Percentiles rank a stretch among this genome's conserved stretches.
These are phyloP conservation scores for Peronospora tabacina DNA, from an alignment of 352 stramenopile species.

Conservation along the genomic window DNA sequence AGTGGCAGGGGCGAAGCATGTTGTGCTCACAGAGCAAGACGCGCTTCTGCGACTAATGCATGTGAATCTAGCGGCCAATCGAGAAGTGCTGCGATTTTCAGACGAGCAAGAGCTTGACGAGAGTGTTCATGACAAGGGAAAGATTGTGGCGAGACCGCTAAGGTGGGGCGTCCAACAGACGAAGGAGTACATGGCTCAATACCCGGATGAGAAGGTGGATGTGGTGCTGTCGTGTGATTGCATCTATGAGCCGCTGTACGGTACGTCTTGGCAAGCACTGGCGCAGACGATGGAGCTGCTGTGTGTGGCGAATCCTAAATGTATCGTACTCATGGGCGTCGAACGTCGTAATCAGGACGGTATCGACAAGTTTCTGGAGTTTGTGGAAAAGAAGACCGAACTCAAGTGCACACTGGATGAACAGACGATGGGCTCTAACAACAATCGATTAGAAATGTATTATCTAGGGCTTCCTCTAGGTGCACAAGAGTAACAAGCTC, in stretches of 20 bases:
- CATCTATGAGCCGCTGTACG: slow-evolving; percentile 93
- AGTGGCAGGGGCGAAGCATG: slow-evolving; percentile 68
- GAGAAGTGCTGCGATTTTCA: slow-evolving; percentile 26
- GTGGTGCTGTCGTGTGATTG: slow-evolving; percentile 92
- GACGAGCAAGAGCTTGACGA: slow-evolving; percentile 11
- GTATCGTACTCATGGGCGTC: slow-evolving; percentile 67
- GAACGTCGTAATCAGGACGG: slow-evolving; percentile 76
- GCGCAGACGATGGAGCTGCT: slow-evolving; percentile 84
- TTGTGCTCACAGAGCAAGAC: slow-evolving; percentile 89
- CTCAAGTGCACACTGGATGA: slow-evolving; percentile 44
- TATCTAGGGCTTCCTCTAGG: slow-evolving; percentile 33
- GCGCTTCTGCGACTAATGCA: slow-evolving; percentile 83
- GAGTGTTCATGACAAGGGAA: slow-evolving; percentile 18
- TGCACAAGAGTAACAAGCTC: slow-evolving; percentile 8
- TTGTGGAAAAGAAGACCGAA: slow-evolving; percentile 39
- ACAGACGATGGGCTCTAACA: slow-evolving; percentile 34
- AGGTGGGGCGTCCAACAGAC: slow-evolving; percentile 82
- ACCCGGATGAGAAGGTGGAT: slow-evolving; percentile 63
- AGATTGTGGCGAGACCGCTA: slow-evolving; percentile 47
- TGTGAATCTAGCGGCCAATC: slow-evolving; percentile 57
- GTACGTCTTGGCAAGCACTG: slow-evolving; percentile 82
- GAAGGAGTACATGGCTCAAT: slow-evolving; percentile 44
- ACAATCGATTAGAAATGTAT: slow-evolving; percentile 67
- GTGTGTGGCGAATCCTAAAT: slow-evolving; percentile 42
- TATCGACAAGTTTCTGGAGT: slow-evolving; percentile 73